Conservation (phyloP, 345 rosid species). For the Eucalyptus erythrocorys region DNA sequence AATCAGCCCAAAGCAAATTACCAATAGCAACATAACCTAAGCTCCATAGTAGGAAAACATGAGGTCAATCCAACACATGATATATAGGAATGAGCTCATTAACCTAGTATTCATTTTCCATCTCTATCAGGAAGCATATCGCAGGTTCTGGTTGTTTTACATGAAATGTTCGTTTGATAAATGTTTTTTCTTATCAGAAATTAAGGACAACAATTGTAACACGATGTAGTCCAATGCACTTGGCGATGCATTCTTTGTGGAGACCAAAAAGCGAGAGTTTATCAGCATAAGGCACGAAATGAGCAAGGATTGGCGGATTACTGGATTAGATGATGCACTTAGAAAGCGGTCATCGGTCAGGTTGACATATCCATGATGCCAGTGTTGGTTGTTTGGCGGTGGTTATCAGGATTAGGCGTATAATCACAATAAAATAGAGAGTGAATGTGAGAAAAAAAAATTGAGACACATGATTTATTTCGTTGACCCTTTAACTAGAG, state of each 20-base stretch:
- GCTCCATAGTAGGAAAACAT: neutral
- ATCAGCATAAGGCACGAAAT: neutral
- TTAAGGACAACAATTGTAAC: neutral
- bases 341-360: neutral
- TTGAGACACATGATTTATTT: neutral
- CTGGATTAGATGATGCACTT: neutral
- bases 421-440: neutral
- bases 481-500: neutral
- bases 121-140: neutral
- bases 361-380: neutral
- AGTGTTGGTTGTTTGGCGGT: neutral
- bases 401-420: neutral
- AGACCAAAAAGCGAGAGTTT: neutral
- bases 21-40: neutral
- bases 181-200: neutral
- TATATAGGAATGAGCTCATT: neutral
- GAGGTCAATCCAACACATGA: neutral
- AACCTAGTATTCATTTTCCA: neutral
- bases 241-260: neutral
- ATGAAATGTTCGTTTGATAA: neutral
- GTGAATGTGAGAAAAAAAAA: neutral
- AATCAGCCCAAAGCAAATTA: neutral
- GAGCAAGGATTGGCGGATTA: neutral
- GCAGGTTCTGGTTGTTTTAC: neutral
- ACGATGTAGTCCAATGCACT: neutral